Percentiles rank a stretch among this genome's conserved stretches.
These are phyloP conservation scores for Nannochloris sp. DNA, from an alignment of 139 green algal genomes.

Conservation along the genomic window DNA sequence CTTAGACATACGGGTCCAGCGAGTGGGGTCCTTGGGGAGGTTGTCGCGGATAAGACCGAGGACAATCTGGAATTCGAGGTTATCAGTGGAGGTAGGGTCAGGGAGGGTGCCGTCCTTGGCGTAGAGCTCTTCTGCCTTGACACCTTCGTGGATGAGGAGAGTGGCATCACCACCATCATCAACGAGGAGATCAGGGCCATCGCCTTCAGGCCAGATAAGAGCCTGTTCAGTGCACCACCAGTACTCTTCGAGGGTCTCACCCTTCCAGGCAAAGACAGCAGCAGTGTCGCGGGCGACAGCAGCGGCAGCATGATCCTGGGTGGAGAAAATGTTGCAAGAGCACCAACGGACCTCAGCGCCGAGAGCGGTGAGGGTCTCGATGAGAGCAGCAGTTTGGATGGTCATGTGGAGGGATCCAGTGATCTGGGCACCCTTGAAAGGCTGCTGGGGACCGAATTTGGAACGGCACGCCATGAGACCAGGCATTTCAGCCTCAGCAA, in stretches of 20 bases:
- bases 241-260: conserved; percentile 99
- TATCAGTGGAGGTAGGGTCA: conserved; percentile 90
- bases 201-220: conserved; percentile 80
- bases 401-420: conserved; percentile 99
- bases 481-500: conserved; percentile 98
- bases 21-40: conserved; percentile 25
- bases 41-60: conserved; percentile 81
- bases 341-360: conserved; percentile 97
- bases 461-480: conserved; percentile 89
- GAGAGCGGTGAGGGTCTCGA: conserved; percentile 94
- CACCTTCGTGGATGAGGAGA: conserved; percentile 97
- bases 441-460: conserved; percentile 90
- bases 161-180: conserved; percentile 98
- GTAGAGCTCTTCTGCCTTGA: conserved; percentile 90
- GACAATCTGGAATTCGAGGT: conserved; percentile 99
- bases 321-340: conserved; percentile 99
- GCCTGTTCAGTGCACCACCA: conserved; percentile 99
- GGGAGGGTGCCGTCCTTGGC: conserved; percentile 85
- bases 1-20: conserved; percentile 77
- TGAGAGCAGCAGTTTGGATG: conserved; percentile 98
- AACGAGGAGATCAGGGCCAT: conserved; percentile 91
- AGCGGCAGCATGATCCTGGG: conserved; percentile 95
- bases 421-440: conserved; percentile 90
- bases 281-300: conserved; percentile 93
- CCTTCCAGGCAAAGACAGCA: conserved; percentile 98